Evolutionary conservation across 2,329 filamentous ascomycete species (phyloP).

Genomic region (Davidsoniella australis): DNA sequence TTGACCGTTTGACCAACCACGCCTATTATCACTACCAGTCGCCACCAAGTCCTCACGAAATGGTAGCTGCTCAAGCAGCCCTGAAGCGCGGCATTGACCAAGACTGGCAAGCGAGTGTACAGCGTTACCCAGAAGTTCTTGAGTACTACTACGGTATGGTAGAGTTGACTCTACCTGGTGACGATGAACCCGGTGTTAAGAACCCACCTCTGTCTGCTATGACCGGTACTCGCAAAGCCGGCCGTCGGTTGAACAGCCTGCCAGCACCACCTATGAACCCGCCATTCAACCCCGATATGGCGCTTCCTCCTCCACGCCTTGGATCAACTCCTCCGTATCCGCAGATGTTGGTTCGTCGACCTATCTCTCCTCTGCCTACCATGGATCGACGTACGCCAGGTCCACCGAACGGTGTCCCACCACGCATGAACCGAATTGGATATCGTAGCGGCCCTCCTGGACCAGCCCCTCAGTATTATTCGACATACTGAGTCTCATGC

Average conservation of each 20-base stretch:
- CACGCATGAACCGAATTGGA: background rate
- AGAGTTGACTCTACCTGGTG: constrained; percentile 44
- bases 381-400: constrained; percentile 9
- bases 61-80: constrained; percentile 44
- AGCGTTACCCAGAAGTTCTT: constrained; percentile 64
- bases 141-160: constrained; percentile 65
- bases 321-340: constrained; percentile 23
- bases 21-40: constrained; percentile 41
- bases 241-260: constrained; percentile 21
- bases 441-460: constrained; percentile 1
- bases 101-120: constrained; percentile 60
- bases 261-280: constrained; percentile 23
- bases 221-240: constrained; percentile 29
- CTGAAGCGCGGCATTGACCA: constrained; percentile 61
- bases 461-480: background rate
- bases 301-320: constrained; percentile 15
- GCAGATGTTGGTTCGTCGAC: constrained; percentile 21
- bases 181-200: constrained; percentile 41
- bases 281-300: constrained; percentile 16
- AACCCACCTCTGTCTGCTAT: constrained; percentile 42
- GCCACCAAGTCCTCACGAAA: constrained; percentile 42
- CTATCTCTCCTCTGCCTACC: constrained; percentile 18
- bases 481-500: background rate
- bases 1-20: constrained; percentile 38
- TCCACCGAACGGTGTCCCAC: background rate